A percentile compares a stretch with the other conserved stretches of the same genome.
Evolutionary conservation across 2,329 filamentous ascomycete genomes (phyloP).

Genomic region (Bipolaris cookei): DNA sequence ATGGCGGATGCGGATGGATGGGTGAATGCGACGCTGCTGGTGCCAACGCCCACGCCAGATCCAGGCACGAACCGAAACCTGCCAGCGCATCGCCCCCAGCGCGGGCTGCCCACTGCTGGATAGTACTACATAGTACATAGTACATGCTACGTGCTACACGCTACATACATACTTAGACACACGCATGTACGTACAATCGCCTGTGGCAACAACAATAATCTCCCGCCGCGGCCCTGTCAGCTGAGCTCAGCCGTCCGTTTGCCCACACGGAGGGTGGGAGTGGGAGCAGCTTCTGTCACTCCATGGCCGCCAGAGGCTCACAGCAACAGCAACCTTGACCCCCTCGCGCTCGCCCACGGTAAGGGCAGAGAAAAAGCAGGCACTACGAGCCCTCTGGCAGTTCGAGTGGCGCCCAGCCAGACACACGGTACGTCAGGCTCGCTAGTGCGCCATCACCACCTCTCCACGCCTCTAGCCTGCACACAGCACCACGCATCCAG

Average conservation of each 20-base stretch:
- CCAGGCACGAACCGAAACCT: constrained; percentile 26
- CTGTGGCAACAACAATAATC: too few species aligned
- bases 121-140: too few species aligned
- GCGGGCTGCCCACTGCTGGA: neutral
- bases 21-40: constrained; percentile 14
- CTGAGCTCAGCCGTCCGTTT: constrained; percentile 3
- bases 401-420: neutral
- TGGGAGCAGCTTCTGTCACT: neutral
- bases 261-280: neutral
- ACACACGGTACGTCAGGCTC: neutral
- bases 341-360: constrained; percentile 1
- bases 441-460: neutral
- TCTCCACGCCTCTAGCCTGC: too few species aligned
- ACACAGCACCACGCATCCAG: too few species aligned
- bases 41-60: constrained; percentile 8
- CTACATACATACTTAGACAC: too few species aligned
- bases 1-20: constrained; percentile 14
- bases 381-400: neutral
- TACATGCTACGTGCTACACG: too few species aligned
- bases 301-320: neutral
- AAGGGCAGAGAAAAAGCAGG: neutral
- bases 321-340: neutral
- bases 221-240: constrained; percentile 1
- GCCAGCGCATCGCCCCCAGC: constrained; percentile 28
- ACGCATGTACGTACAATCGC: too few species aligned